Base-by-base conservation (phyloP, 257 asterid genomes). In the Fraxinus anomala region DNA sequence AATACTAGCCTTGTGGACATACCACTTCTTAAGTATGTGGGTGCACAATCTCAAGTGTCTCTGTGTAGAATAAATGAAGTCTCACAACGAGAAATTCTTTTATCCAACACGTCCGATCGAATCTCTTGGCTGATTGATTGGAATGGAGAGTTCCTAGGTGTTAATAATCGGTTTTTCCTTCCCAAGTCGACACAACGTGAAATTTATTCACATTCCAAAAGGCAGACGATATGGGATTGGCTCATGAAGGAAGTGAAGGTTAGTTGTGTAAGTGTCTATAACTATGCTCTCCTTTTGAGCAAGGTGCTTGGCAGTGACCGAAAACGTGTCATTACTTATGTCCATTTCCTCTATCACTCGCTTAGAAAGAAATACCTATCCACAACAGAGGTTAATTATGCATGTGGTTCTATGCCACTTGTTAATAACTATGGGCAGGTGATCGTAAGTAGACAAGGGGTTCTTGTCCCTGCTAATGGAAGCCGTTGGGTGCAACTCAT, bases 111-210 rank as follows among this genome's bases (percentile, higher is more conserved):
- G 0, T 12, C 7, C n/a, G 5, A 2, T 73, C 80, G 54, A 2
- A 65, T 84, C 54, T 76, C 85, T 39, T 84, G 88, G 86, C 70
- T 84, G 79, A 84, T 79, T 37, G 51, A 66, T 49, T 84, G 88
- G 88, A 84, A 81, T 73, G 75, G n/a, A 37, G 88, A 79, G 54
- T 82, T 84, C 17, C 67, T 28, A 11, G 63, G 78, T 56, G 49
- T 63, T 10, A 51, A 37, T 17, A 33, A 63, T 47, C 49, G 5
- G 16, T 51, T 75, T 74, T 79, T 83, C 73, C 56, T 79, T 26
- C 65, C 80, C 4, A 4, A 76, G 63, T 31, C 68, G 12, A 82
- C 81, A 39, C 88, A 81, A 68, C 19, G 4, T 40, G 70, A 28
- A 28, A 10, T 84, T 12, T 0, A 5, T n/a, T 72, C 44, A 16